Conservation (phyloP, 805 yeast species). For the Monosporozyma yasuniensis region DNA sequence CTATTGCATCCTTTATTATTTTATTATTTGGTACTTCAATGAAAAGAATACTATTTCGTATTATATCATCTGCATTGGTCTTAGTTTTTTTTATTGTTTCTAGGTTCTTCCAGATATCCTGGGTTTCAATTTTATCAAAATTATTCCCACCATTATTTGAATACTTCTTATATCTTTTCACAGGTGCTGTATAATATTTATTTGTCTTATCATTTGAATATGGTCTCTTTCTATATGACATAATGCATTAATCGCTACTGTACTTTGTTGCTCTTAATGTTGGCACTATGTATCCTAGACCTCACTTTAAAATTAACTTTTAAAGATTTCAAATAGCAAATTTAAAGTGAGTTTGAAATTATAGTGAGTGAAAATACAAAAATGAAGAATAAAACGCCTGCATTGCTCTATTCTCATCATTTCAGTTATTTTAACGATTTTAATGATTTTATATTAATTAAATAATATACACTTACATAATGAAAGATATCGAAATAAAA, state of each 20-base stretch:
- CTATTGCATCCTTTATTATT: constrained; percentile 8
- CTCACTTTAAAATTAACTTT: neutral
- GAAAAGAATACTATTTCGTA: constrained; percentile 15
- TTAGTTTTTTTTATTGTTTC: constrained; percentile 14
- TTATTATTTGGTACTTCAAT: constrained; percentile 5
- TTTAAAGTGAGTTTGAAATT: neutral
- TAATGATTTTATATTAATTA: neutral
- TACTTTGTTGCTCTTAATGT: neutral
- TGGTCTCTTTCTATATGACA: constrained; percentile 1
- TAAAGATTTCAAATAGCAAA: neutral
- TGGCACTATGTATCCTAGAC: neutral
- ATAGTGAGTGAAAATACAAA: neutral
- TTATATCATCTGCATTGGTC: constrained; percentile 5
- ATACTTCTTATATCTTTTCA: constrained; percentile 3
- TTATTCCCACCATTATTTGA: neutral
- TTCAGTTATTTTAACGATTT: neutral
- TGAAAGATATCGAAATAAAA: neutral
- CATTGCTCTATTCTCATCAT: neutral
- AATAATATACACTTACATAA: neutral
- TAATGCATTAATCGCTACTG: neutral
- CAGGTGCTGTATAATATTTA: neutral
- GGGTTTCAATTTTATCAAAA: constrained; percentile 10
- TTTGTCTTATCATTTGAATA: neutral
- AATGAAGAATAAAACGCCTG: neutral
- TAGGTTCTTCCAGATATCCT: constrained; percentile 21